Percentiles rank a stretch among this genome's conserved stretches.
Conservation (phyloP, 768 basidiomycete genomes). For the Tricholomella constricta region DNA sequence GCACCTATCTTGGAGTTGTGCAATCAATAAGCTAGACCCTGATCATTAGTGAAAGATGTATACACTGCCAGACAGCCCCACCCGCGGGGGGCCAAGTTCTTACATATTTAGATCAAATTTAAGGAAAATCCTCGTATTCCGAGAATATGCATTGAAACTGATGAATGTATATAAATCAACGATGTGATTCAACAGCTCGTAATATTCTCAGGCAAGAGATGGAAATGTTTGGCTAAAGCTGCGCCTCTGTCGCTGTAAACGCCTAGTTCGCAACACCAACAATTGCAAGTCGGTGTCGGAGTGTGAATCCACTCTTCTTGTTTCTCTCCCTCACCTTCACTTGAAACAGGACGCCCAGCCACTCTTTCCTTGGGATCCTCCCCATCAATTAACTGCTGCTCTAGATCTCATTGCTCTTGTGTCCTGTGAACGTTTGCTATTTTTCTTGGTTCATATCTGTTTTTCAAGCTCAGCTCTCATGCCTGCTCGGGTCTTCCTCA, state of each 20-base stretch:
- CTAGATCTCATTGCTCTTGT: conserved; percentile 21
- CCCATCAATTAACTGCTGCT: conserved; percentile 19
- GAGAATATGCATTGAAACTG: conserved; percentile 8
- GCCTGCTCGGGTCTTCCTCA: conserved; percentile 63
- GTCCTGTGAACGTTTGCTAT: conserved; percentile 25
- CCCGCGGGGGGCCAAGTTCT: no score
- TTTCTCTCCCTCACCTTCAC: conserved; percentile 41
- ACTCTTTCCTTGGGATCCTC: conserved; percentile 22
- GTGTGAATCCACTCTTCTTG: conserved; percentile 43
- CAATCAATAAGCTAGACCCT: no score
- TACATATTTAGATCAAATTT: no score
- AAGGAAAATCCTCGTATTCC: not conserved
- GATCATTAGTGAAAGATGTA: no score
- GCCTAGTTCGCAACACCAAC: not conserved
- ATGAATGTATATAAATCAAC: conserved; percentile 1
- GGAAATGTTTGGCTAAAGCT: conserved; percentile 14
- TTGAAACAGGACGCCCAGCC: conserved; percentile 28
- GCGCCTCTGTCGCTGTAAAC: conserved; percentile 17
- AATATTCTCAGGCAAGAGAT: conserved; percentile 10
- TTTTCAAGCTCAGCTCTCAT: conserved; percentile 39
- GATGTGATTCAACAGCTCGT: not conserved
- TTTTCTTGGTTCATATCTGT: conserved; percentile 31
- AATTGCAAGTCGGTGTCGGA: conserved; percentile 33
- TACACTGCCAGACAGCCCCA: no score
- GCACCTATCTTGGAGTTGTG: no score